Evolutionary conservation across 1,139 yeast species (phyloP), one percentile per base, ranked within the genome.

Genomic region (Candida sp.): DNA sequence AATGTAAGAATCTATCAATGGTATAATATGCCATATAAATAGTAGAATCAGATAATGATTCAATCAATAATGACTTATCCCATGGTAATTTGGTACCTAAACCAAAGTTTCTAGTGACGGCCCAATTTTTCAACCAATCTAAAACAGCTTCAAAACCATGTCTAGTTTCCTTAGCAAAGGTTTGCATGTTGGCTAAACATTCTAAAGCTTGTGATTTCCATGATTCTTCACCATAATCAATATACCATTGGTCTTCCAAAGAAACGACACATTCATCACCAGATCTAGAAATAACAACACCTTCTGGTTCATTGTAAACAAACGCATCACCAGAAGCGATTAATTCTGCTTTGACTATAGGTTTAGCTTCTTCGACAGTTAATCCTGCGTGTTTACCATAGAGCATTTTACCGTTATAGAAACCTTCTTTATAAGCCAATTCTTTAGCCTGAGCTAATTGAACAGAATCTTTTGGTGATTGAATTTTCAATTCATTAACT

Each of bases 61-160:
- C 99, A 45, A 95, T 93, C 60, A 95, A 79, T 61, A 86, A 91
- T 64, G 84, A 84, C 54, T 87, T 84, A 70, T 95, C 99, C 99
- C 99, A 95, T 49, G 99, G 99, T 54, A 95, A 81, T 64, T 76
- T 84, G 47, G 98, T 84, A 64, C 99, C 99, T 55, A 95, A 78
- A 63, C 99, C 99, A 57, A 88, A 95, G 50, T 95, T 85, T 77
- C 99, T 87, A 47, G 96, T 88, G 49, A 95, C 88, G 43, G 99
- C 99, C 99, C 99, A 95, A 73, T 90, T 91, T 72, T 87, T 88
- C 62, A 95, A 81, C 99, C 99, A 95, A 54, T 86, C 95, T 55
- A 95, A 77, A 46, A 88, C 96, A 67, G 91, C 93, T 68, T 91
- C 97, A 59, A 93, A 91, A 5, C 95, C 97, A 60, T 93, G 82